Evolutionary conservation across 441 rosid genomes (phyloP).

Genomic region (Pelargonium citronellum): DNA sequence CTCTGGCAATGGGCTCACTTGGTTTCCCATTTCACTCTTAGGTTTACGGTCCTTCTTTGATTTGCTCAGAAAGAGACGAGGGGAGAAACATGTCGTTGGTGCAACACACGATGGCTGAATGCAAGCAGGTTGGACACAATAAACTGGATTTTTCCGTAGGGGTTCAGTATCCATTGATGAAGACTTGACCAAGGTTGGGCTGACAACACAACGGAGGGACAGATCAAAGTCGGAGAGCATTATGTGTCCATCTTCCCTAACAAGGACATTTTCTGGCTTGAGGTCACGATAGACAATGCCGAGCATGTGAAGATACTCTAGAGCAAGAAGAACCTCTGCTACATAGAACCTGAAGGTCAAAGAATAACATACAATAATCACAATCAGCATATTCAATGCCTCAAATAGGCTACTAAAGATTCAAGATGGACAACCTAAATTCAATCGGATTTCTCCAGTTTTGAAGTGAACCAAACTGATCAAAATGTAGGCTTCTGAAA

Average conservation of each 20-base stretch:
- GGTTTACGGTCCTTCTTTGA: constrained; percentile 60
- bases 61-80: constrained; percentile 68
- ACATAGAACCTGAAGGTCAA: constrained; percentile 64
- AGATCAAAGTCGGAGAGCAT: constrained; percentile 99
- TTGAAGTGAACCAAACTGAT: no score
- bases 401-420: no score
- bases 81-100: constrained; percentile 82
- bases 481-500: no score
- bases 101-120: constrained; percentile 75
- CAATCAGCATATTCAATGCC: no score
- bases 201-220: constrained; percentile 77
- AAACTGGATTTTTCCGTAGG: constrained; percentile 48
- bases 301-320: constrained; percentile 97
- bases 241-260: constrained; percentile 95
- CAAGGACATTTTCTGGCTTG: constrained; percentile 92
- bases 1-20: constrained; percentile 61
- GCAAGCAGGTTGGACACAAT: constrained; percentile 33
- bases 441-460: no score
- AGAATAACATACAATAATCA: no score
- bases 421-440: no score
- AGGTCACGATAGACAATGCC: constrained; percentile 39
- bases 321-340: constrained; percentile 86
- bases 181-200: constrained; percentile 75
- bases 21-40: constrained; percentile 44
- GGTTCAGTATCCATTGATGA: constrained; percentile 50